Evolutionary conservation across 108 stramenopile species (phyloP).

Genomic region (Cyclotella atomus): DNA sequence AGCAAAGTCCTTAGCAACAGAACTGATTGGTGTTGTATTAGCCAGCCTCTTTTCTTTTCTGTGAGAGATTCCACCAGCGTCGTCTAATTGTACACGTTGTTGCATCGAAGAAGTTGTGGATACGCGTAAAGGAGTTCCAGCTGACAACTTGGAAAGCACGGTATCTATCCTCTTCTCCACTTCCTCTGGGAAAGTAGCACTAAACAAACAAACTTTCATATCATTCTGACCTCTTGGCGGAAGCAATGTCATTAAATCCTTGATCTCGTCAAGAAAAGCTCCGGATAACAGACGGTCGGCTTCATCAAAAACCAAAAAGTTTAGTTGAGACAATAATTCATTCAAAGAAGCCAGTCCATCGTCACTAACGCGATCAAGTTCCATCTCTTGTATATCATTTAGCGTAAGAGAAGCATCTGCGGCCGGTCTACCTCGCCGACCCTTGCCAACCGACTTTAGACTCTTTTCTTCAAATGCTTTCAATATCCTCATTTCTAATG

Average conservation of each 20-base stretch:
- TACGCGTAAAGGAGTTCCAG: slow-evolving; percentile 60
- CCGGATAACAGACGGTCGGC: slow-evolving; percentile 89
- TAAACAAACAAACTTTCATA: slow-evolving; percentile 78
- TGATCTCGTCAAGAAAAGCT: slow-evolving; percentile 82
- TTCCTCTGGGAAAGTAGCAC: slow-evolving; percentile 92
- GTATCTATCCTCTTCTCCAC: slow-evolving; percentile 85
- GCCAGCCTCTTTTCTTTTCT: slow-evolving; percentile 34
- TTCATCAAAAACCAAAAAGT: slow-evolving; percentile 95
- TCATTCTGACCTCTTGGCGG: slow-evolving; percentile 23
- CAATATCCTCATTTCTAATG: slow-evolving; percentile 65
- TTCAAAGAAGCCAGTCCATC: slow-evolving; percentile 55
- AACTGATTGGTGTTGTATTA: slow-evolving; percentile 39
- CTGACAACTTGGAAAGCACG: slow-evolving; percentile 72
- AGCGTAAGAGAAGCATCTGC: slow-evolving; percentile 47
- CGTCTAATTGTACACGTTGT: slow-evolving; percentile 38
- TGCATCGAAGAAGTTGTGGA: slow-evolving; percentile 59
- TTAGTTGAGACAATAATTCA: slow-evolving; percentile 56
- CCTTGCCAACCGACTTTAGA: slow-evolving; percentile 7
- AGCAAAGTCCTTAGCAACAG: slow-evolving; percentile 52
- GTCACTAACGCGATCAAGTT: slow-evolving; percentile 57
- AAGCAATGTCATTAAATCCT: slow-evolving; percentile 66
- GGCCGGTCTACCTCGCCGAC: slow-evolving; percentile 11
- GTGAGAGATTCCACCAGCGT: slow-evolving; percentile 24
- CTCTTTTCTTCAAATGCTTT: slow-evolving; percentile 59
- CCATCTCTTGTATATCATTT: slow-evolving; percentile 59